A percentile compares a stretch with the other conserved stretches of the same genome.
These are phyloP conservation scores for Leccinum fibrillosum DNA, from an alignment of 768 basidiomycete species.

Conservation along the genomic window DNA sequence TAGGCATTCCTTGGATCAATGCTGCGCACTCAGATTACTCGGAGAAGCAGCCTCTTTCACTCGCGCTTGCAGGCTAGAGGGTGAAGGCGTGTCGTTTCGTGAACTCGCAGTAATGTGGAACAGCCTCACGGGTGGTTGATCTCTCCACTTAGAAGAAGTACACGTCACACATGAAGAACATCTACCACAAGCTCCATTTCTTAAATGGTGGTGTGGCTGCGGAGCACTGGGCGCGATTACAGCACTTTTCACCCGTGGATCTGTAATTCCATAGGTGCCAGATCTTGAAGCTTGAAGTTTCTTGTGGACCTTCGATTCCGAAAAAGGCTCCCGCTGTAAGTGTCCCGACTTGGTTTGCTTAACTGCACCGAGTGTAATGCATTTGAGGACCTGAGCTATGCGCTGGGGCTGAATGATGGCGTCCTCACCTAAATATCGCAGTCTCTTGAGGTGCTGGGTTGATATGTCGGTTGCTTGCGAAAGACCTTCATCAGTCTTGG, in stretches of 20 bases:
- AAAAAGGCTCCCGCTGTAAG: neutral
- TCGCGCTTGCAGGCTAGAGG: neutral
- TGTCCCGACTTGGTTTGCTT: neutral
- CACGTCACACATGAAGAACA: neutral
- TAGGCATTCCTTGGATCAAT: neutral
- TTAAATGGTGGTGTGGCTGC: neutral
- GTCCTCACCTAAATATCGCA: too few relatives aligned
- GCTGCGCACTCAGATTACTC: neutral
- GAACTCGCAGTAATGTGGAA: neutral
- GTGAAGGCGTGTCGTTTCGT: neutral
- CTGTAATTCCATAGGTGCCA: neutral
- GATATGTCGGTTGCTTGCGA: neutral
- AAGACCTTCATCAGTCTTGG: neutral
- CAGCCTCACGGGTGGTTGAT: neutral
- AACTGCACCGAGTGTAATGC: neutral
- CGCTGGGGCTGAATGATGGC: too few relatives aligned
- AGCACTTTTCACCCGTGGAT: neutral
- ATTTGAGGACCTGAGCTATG: neutral
- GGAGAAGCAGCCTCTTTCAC: neutral
- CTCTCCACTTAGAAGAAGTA: neutral
- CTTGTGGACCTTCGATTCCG: neutral
- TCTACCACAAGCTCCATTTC: neutral
- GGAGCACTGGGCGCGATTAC: neutral
- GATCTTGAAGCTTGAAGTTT: neutral
- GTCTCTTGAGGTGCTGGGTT: neutral